Evolutionary conservation across 305 asterid species (phyloP).

Genomic region (Fraxinus ornus): DNA sequence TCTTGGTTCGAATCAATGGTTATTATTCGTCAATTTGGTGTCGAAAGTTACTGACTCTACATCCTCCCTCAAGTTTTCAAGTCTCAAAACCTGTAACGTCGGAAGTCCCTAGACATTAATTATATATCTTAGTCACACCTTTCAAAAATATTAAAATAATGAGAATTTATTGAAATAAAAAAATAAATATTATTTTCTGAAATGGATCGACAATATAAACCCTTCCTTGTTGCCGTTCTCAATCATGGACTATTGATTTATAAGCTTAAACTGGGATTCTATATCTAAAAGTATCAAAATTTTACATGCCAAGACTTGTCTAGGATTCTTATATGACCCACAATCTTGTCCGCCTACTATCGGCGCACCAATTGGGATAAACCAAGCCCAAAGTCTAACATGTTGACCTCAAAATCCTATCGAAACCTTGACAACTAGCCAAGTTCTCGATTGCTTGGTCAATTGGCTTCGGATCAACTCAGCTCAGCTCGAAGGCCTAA

Average conservation of each 20-base stretch:
- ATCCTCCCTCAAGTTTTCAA: too few relatives aligned
- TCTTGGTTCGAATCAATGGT: not conserved
- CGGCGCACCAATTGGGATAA: not conserved
- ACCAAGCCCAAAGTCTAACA: not conserved
- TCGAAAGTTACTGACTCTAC: not conserved
- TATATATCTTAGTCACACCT: too few relatives aligned
- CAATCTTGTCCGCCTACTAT: too few relatives aligned
- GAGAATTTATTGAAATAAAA: too few relatives aligned
- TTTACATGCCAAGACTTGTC: not conserved
- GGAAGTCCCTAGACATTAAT: too few relatives aligned
- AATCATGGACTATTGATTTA: not conserved
- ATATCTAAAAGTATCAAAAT: too few relatives aligned
- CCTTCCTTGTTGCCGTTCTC: not conserved
- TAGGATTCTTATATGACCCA: not conserved
- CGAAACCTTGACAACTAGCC: not conserved
- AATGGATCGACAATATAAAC: not conserved
- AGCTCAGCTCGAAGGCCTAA: too few relatives aligned
- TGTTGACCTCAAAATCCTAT: not conserved
- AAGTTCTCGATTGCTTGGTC: not conserved
- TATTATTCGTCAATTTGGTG: not conserved
- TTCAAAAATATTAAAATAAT: too few relatives aligned
- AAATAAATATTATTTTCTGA: not conserved
- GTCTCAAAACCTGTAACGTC: too few relatives aligned
- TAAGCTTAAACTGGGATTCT: not conserved
- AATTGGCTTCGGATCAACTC: too few relatives aligned